Evolutionary conservation across 225 moss, liverwort and hornwort genomes (phyloP).

Genomic region (Bryoerythrophyllum caledonicum): DNA sequence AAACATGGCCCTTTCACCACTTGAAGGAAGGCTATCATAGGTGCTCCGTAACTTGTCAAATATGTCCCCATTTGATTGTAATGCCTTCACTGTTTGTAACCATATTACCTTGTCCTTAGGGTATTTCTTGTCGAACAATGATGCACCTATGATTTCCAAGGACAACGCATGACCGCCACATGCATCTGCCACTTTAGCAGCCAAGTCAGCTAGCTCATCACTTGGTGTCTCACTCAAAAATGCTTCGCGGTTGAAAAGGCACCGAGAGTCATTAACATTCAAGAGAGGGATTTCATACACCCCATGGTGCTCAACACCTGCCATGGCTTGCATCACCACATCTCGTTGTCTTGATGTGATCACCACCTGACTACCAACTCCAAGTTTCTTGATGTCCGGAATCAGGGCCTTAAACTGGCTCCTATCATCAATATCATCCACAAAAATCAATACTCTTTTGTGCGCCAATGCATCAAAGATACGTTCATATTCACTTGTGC

Average conservation of each 20-base stretch:
- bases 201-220: constrained; percentile 4
- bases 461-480: rapidly evolving
- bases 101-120: not conserved
- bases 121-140: not conserved
- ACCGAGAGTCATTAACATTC: rapidly evolving
- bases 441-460: not conserved
- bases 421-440: not conserved
- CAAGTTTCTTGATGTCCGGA: not conserved
- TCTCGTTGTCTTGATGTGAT: not conserved
- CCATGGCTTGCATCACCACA: no score
- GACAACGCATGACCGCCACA: constrained; percentile 15
- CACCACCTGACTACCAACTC: not conserved
- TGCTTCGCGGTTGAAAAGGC: constrained; percentile 7
- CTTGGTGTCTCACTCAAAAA: not conserved
- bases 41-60: constrained; percentile 3
- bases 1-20: constrained; percentile 15
- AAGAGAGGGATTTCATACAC: not conserved
- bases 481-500: not conserved
- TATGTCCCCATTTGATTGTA: not conserved
- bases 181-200: constrained; percentile 5
- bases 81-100: constrained; percentile 1
- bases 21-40: not conserved
- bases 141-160: not conserved
- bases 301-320: rapidly evolving
- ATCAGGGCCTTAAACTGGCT: not conserved